A percentile compares a stretch with the other conserved stretches of the same genome.
phyloP scores from a whole-genome alignment of 2,329 filamentous ascomycete genomes.

The Diaporthe destruens region DNA sequence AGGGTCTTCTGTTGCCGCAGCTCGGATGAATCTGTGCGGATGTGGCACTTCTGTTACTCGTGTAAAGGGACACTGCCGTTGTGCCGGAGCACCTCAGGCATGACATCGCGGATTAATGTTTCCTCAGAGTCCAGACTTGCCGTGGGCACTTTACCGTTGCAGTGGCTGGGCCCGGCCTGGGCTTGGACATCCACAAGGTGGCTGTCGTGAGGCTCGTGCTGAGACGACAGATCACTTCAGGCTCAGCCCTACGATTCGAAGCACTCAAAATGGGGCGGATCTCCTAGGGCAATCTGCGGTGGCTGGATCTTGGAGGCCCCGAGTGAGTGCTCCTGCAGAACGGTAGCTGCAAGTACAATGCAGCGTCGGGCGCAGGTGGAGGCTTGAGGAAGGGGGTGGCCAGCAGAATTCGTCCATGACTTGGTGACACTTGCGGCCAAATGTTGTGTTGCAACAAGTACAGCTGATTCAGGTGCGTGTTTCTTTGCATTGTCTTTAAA shows the following conservation, averaged over 20 bases:
- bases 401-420: background rate
- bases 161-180: conserved; percentile 7
- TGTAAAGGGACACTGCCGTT: background rate
- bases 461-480: background rate
- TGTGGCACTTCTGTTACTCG: conserved; percentile 2
- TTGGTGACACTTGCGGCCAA: background rate
- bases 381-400: background rate
- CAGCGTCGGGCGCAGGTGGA: background rate
- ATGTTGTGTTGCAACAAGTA: background rate
- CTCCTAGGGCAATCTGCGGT: background rate
- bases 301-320: background rate
- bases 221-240: conserved; percentile 13
- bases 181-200: conserved; percentile 2
- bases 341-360: background rate
- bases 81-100: conserved; percentile 6
- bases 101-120: conserved; percentile 8
- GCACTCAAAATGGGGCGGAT: background rate
- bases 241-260: conserved; percentile 14
- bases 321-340: background rate
- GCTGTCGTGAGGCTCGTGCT: conserved; percentile 8
- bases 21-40: conserved; percentile 18
- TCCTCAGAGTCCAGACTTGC: background rate
- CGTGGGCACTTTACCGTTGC: conserved; percentile 1
- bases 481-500: background rate
- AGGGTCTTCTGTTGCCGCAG: background rate